Conservation (phyloP, 192 early-diverging fungal species). For the Coemansia sp. region DNA sequence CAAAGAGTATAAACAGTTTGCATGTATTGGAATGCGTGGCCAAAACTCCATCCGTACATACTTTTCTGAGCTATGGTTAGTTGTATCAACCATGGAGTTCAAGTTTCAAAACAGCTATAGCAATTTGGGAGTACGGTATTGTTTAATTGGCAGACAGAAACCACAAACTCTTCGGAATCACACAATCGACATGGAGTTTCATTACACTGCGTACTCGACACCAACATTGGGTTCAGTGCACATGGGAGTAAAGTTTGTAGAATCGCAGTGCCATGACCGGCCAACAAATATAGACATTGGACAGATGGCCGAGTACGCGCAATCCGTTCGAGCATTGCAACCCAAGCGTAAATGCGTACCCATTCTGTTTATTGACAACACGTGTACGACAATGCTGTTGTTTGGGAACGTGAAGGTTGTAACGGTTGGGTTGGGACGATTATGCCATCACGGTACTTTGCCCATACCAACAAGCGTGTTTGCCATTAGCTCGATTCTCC, state of each 20-base stretch:
- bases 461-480: not conserved
- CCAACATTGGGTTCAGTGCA: not conserved
- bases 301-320: not conserved
- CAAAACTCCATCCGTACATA: not conserved
- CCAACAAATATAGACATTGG: not conserved
- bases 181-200: not conserved
- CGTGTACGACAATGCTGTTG: not conserved
- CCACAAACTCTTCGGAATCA: not conserved
- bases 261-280: not conserved
- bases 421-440: not conserved
- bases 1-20: not conserved
- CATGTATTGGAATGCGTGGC: not conserved
- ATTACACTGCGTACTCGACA: not conserved
- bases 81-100: not conserved
- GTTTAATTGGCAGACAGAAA: not conserved
- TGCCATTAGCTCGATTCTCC: not conserved
- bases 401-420: not conserved
- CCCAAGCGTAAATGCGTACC: not conserved
- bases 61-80: not conserved
- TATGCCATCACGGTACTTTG: not conserved
- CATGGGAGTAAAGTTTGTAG: not conserved
- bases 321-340: not conserved
- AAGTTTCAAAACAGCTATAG: not conserved
- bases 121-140: not conserved
- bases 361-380: not conserved